Percentiles rank a stretch among this genome's conserved stretches.
These are phyloP conservation scores for Chlamydomonas sphaeroides DNA, from an alignment of 139 green algal species.

Conservation along the genomic window DNA sequence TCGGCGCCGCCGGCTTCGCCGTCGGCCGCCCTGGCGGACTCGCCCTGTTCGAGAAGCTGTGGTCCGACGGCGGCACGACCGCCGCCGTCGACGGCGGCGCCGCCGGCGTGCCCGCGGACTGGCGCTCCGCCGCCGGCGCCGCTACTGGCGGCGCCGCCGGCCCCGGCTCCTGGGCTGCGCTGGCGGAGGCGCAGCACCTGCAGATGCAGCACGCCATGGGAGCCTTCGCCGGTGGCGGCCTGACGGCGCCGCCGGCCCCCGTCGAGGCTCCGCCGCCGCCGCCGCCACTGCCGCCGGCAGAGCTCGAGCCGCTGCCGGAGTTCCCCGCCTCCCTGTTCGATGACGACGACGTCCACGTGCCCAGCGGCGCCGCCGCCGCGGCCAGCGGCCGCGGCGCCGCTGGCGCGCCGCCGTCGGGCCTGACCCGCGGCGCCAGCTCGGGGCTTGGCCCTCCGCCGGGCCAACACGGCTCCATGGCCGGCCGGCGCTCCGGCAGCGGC, in stretches of 20 bases:
- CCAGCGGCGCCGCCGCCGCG: too few species aligned
- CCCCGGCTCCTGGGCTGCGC: constrained; percentile 1
- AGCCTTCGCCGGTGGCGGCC: background rate
- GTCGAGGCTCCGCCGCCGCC: too few species aligned
- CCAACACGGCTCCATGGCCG: too few species aligned
- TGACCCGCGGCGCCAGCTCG: too few species aligned
- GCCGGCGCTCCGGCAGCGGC: too few species aligned
- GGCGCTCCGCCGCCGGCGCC: background rate
- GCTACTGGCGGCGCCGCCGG: background rate
- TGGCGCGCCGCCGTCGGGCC: too few species aligned
- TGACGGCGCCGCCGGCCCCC: background rate
- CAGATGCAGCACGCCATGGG: constrained; percentile 32
- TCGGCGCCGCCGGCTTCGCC: background rate
- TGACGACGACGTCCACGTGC: constrained; percentile 9
- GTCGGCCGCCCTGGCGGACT: too few species aligned
- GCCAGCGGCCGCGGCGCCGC: too few species aligned
- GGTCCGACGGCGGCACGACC: background rate
- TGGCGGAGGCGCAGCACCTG: constrained; percentile 36
- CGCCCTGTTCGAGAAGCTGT: constrained; percentile 8
- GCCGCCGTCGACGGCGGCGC: background rate
- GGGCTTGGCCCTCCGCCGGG: too few species aligned
- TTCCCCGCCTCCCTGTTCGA: constrained; percentile 47
- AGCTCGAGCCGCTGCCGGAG: constrained; percentile 34
- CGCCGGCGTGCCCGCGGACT: background rate
- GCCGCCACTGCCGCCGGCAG: background rate